Percentiles rank a stretch among this genome's conserved stretches.
phyloP scores from a whole-genome alignment of 768 basidiomycete genomes.

The Tylopilus vinaceipallidus region DNA sequence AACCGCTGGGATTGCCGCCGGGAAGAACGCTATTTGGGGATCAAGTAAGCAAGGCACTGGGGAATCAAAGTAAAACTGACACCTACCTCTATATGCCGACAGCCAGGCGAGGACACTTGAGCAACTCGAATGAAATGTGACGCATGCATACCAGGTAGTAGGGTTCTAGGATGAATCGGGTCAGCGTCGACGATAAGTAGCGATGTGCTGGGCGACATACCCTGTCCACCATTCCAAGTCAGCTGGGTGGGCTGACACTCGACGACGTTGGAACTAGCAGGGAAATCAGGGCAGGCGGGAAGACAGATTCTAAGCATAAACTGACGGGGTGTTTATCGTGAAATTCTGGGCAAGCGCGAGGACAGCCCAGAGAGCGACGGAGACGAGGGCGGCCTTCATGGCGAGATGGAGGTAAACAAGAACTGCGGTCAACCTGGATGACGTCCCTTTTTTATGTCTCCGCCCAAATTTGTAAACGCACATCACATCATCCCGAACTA shows the following conservation, averaged over 20 bases:
- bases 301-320: conserved; percentile 7
- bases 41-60: not conserved
- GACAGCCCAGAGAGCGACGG: conserved; percentile 42
- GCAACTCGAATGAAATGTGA: not conserved
- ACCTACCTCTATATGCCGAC: conserved; percentile 38
- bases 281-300: not conserved
- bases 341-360: conserved; percentile 51
- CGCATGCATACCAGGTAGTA: conserved; percentile 59
- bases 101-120: not conserved
- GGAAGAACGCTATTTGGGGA: conserved; percentile 47
- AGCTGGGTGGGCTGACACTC: conserved; percentile 59
- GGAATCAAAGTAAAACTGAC: not conserved
- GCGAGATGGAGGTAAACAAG: conserved; percentile 12
- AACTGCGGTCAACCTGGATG: conserved; percentile 15
- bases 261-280: conserved; percentile 42
- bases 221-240: conserved; percentile 52
- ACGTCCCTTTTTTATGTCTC: conserved; percentile 30
- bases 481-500: conserved; percentile 8
- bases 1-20: conserved; percentile 43
- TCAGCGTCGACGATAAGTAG: not conserved
- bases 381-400: conserved; percentile 47
- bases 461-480: conserved; percentile 24
- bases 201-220: conserved; percentile 37
- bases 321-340: conserved; percentile 73
- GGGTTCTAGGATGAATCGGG: conserved; percentile 41